A percentile compares a stretch with the other conserved stretches of the same genome.
Evolutionary conservation across 1,139 yeast genomes (phyloP).

Genomic region (Lodderomyces theae): DNA sequence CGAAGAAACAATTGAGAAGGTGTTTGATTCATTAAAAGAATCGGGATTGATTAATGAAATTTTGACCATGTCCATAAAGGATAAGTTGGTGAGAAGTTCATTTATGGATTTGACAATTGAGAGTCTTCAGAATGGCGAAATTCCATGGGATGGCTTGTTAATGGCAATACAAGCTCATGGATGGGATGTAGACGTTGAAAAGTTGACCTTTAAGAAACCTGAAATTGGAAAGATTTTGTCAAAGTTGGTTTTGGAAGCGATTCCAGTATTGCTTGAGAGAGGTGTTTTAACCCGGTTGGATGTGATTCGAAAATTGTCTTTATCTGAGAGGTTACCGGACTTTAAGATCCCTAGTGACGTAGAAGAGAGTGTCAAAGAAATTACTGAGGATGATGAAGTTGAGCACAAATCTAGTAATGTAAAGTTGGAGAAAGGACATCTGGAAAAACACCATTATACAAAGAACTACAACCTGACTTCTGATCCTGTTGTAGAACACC

Average conservation of each 20-base stretch:
- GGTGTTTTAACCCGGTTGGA: constrained; percentile 4
- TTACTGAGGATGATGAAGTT: neutral
- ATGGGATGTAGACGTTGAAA: constrained; percentile 28
- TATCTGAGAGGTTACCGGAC: neutral
- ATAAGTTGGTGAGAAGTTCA: constrained; percentile 27
- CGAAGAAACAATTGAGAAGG: constrained; percentile 22
- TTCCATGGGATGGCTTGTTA: constrained; percentile 35
- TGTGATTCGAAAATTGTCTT: neutral
- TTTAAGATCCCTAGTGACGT: neutral
- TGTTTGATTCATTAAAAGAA: constrained; percentile 27
- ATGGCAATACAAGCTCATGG: constrained; percentile 32
- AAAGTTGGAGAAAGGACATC: constrained; percentile 2
- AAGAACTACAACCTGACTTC: neutral
- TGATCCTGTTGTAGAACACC: constrained; percentile 1
- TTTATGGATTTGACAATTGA: constrained; percentile 26
- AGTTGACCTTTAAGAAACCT: constrained; percentile 26
- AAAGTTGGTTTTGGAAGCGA: constrained; percentile 25
- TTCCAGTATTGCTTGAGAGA: constrained; percentile 22
- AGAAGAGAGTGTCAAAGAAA: neutral
- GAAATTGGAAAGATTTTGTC: constrained; percentile 30
- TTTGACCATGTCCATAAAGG: constrained; percentile 28
- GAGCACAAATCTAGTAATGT: neutral
- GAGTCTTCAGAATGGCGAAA: constrained; percentile 27
- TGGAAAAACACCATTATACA: neutral
- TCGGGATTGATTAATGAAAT: constrained; percentile 31